Evolutionary conservation across 2,329 filamentous ascomycete genomes (phyloP).

Genomic region (Sphaerulina populicola): DNA sequence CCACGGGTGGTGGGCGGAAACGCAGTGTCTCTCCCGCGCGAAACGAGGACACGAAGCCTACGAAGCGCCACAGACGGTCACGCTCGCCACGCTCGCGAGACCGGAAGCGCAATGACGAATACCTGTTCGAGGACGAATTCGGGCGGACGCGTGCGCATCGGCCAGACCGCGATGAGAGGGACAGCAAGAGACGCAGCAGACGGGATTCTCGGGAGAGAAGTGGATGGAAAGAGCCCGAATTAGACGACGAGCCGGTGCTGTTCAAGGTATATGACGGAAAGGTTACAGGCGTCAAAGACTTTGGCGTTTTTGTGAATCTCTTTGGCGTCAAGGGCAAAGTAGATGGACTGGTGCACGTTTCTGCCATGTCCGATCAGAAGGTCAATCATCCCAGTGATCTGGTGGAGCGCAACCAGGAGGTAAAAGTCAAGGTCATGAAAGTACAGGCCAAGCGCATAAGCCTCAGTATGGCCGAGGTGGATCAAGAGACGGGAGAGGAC

Average conservation of each 20-base stretch:
- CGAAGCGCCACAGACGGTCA: conserved; percentile 35
- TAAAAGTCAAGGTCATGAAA: conserved; percentile 88
- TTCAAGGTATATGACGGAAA: conserved; percentile 85
- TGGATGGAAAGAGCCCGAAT: conserved; percentile 52
- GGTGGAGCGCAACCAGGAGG: conserved; percentile 66
- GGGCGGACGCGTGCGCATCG: conserved; percentile 41
- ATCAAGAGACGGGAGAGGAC: conserved; percentile 80
- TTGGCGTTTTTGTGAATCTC: conserved; percentile 92
- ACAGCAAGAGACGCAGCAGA: conserved; percentile 34
- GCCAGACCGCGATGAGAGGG: conserved; percentile 38
- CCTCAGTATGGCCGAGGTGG: conserved; percentile 94
- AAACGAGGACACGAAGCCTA: conserved; percentile 37
- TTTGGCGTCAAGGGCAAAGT: conserved; percentile 78
- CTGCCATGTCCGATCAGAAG: conserved; percentile 74
- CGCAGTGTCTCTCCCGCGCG: conserved; percentile 52
- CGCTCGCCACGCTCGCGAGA: conserved; percentile 44
- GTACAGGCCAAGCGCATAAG: conserved; percentile 75
- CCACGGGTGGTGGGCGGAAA: conserved; percentile 43
- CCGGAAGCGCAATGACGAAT: conserved; percentile 39
- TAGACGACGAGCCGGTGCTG: conserved; percentile 72
- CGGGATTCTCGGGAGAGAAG: conserved; percentile 57
- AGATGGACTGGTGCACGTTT: conserved; percentile 89
- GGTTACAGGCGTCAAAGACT: conserved; percentile 89
- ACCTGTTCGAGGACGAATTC: conserved; percentile 53
- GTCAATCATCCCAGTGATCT: conserved; percentile 90